Percentiles rank a stretch among this genome's conserved stretches.
phyloP scores from a whole-genome alignment of 2,329 filamentous ascomycete species.

The Chaetomium sp. region DNA sequence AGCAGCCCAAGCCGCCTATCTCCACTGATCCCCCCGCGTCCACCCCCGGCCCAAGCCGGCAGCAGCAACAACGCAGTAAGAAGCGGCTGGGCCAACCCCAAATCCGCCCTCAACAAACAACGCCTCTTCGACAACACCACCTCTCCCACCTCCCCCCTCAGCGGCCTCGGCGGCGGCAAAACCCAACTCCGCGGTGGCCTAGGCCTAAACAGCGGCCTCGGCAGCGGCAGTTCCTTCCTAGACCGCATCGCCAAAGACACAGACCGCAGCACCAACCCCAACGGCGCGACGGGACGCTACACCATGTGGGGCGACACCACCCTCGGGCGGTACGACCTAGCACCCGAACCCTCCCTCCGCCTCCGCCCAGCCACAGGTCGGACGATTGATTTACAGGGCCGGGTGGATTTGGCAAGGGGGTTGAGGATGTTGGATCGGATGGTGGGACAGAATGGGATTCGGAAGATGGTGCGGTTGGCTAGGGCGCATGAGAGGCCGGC shows the following conservation, averaged over 20 bases:
- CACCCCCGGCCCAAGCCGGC: too few relatives aligned
- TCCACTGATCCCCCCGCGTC: neutral
- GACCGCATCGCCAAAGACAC: neutral
- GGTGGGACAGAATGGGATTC: slow-evolving; percentile 49
- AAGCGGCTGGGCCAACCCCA: too few relatives aligned
- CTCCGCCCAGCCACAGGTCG: slow-evolving; percentile 39
- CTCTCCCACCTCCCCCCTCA: too few relatives aligned
- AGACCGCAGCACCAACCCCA: neutral
- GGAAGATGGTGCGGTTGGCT: slow-evolving; percentile 50
- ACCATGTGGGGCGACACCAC: slow-evolving; percentile 4
- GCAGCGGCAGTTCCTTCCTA: slow-evolving; percentile 8
- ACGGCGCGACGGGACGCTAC: neutral
- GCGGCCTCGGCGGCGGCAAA: neutral
- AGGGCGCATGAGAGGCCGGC: slow-evolving; percentile 69
- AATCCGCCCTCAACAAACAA: too few relatives aligned
- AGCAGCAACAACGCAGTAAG: too few relatives aligned
- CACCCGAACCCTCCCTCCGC: slow-evolving; percentile 28
- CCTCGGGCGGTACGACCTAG: slow-evolving; percentile 19
- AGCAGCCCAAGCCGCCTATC: neutral
- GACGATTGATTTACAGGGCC: slow-evolving; percentile 36
- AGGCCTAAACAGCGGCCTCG: neutral
- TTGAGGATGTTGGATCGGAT: slow-evolving; percentile 37
- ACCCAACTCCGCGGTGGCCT: neutral
- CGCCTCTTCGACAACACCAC: too few relatives aligned
- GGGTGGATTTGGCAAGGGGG: slow-evolving; percentile 40